Conservation (phyloP, 257 asterid genomes). For the Leptodermis oblonga region DNA sequence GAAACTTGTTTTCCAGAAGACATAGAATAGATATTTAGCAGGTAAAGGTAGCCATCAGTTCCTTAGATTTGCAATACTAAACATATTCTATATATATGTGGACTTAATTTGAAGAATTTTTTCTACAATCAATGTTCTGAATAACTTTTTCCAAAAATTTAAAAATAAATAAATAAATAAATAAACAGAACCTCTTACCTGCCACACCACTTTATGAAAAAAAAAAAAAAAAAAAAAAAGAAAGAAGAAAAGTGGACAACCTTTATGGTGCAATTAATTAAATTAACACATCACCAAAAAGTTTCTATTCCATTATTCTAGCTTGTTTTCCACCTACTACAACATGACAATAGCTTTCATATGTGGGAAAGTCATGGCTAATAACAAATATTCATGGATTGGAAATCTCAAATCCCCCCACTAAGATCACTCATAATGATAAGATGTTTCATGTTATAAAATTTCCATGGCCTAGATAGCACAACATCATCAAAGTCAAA, state of each 20-base stretch:
- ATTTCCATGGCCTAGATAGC: background rate
- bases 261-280: conserved; percentile 19
- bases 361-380: conserved; percentile 7
- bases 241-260: conserved; percentile 23
- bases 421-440: background rate
- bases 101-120: background rate
- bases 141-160: background rate
- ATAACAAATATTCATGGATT: background rate
- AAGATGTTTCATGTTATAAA: too few species aligned
- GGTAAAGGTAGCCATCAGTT: background rate
- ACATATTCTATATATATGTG: background rate
- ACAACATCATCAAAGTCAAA: too few species aligned
- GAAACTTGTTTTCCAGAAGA: background rate
- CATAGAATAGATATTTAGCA: background rate
- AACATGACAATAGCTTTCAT: conserved; percentile 8
- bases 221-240: too few species aligned
- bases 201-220: conserved; percentile 22
- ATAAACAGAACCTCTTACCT: conserved; percentile 19
- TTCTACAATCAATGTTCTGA: background rate
- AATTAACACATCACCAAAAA: conserved; percentile 15
- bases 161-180: conserved; percentile 4
- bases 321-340: conserved; percentile 10
- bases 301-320: conserved; percentile 7
- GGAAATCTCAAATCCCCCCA: too few species aligned
- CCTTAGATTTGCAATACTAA: background rate